A percentile compares a stretch with the other conserved stretches of the same genome.
phyloP scores from a whole-genome alignment of 2,329 filamentous ascomycete species.

The Xylariaceae sp. region DNA sequence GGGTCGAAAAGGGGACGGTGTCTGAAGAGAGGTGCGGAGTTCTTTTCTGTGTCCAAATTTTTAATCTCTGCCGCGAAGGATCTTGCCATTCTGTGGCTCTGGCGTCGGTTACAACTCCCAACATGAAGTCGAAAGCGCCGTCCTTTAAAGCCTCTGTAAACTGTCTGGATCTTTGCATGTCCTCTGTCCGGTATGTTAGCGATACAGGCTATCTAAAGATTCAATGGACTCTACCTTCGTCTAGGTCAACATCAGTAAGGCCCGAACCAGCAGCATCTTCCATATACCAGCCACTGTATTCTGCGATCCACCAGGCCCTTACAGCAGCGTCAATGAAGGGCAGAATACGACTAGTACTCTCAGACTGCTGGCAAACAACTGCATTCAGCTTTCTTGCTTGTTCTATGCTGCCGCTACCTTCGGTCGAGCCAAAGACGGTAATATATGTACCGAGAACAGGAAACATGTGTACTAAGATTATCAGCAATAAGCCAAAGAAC shows the following conservation, averaged over 20 bases:
- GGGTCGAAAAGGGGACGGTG: conserved; percentile 69
- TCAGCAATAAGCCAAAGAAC: conserved; percentile 22
- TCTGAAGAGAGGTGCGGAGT: conserved; percentile 73
- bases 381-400: conserved; percentile 75
- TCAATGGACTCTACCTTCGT: conserved; percentile 50
- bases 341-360: conserved; percentile 73
- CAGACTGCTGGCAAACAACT: conserved; percentile 68
- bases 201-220: conserved; percentile 22
- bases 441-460: conserved; percentile 80
- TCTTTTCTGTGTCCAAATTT: conserved; percentile 82
- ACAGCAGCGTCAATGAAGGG: conserved; percentile 80
- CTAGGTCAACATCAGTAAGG: conserved; percentile 67
- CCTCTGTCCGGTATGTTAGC: conserved; percentile 59
- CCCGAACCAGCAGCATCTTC: conserved; percentile 69
- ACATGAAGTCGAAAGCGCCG: conserved; percentile 88
- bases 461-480: conserved; percentile 73
- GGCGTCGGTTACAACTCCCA: conserved; percentile 82
- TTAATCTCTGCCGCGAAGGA: conserved; percentile 80
- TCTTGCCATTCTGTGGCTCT: conserved; percentile 86
- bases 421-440: conserved; percentile 77
- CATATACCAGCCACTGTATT: conserved; percentile 89
- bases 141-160: conserved; percentile 83
- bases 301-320: conserved; percentile 85
- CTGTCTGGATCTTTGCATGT: conserved; percentile 71
- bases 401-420: conserved; percentile 69